phyloP scores from a whole-genome alignment of 345 rosid genomes.

The Gossypium arboreum region DNA sequence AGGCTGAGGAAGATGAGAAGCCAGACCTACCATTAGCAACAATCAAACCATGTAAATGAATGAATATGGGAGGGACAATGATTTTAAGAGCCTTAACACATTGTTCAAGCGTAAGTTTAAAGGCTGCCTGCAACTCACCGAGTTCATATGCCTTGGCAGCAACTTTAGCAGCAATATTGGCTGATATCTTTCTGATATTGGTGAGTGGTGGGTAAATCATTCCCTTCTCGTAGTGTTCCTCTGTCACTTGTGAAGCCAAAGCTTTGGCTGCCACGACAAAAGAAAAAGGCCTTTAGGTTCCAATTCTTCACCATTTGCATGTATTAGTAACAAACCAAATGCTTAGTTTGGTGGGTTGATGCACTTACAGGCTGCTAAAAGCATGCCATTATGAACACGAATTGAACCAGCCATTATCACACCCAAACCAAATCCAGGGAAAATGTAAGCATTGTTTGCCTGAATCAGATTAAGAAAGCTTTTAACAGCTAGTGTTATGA shows the following conservation, averaged over 20 bases:
- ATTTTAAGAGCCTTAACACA: neutral
- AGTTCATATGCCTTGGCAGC: conserved; percentile 93
- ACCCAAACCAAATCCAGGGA: conserved; percentile 94
- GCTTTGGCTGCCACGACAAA: conserved; percentile 65
- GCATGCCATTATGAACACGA: conserved; percentile 92
- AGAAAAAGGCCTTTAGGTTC: neutral
- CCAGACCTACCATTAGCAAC: conserved; percentile 48
- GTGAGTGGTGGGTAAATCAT: conserved; percentile 90
- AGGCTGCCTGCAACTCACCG: conserved; percentile 40
- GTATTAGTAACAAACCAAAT: neutral
- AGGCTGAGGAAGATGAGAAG: conserved; percentile 87
- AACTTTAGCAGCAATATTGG: conserved; percentile 77
- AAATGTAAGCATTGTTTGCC: conserved; percentile 96
- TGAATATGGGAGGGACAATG: neutral
- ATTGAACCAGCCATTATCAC: conserved; percentile 86
- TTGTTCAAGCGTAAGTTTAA: neutral
- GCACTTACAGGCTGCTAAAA: conserved; percentile 93
- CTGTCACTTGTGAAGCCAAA: conserved; percentile 71
- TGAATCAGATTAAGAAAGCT: conserved; percentile 27
- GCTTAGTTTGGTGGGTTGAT: neutral
- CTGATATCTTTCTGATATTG: conserved; percentile 86
- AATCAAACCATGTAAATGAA: neutral
- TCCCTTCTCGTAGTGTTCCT: conserved; percentile 65
- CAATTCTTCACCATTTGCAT: neutral
- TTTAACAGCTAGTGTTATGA: neutral